Base-by-base conservation (phyloP, 768 basidiomycete genomes). In the Auricularia auricula-judae region DNA sequence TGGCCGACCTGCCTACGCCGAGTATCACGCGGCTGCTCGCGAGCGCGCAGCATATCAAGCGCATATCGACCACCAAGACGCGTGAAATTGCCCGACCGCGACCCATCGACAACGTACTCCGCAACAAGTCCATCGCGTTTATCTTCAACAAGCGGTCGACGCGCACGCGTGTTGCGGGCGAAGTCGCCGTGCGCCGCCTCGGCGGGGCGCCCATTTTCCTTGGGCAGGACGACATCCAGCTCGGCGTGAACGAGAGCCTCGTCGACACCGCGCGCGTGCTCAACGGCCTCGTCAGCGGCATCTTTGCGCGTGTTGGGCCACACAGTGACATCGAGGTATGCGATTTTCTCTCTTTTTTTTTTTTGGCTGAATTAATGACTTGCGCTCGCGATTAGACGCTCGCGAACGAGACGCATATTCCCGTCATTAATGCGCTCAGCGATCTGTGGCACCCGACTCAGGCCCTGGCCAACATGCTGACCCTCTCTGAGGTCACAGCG, bases 361-460 rank as follows among this genome's bases (percentile, higher is more conserved):
- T 29, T 29, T 29, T 29, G 29, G 64, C 42, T 29, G 56, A 54
- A 36, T 21, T 56, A 43, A 3, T 42, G 39, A 42, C 4, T 61
- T 11, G 29, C 1, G 54, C 8, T 16, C 56, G 18, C 34, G 21
- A 11, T 16, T 66, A 97, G 95, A 91, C 92, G 79, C 80, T 99
- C 29, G 94, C 92, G 10, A 81, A 87, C 74, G 80, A 95, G 77
- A 95, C 94, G 0, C 86, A 89, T 1, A 93, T 97, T 2, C 97
- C 97, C 2, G 93, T 99, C 18, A 81, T 98, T 73, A 99, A 98
- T 73, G 97, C 97, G 4, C 86, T 99, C 21, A 97, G 93, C 2
- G 89, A 89, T 18, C 83, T 94, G 54, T 99, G 93, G 88, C 97
- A 99, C 72, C 97, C 97, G 2, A 95, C 94, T 0, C 97, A 99